Evolutionary conservation across 176 grass and related monocot species (phyloP).

Genomic region (Pharus latifolius): DNA sequence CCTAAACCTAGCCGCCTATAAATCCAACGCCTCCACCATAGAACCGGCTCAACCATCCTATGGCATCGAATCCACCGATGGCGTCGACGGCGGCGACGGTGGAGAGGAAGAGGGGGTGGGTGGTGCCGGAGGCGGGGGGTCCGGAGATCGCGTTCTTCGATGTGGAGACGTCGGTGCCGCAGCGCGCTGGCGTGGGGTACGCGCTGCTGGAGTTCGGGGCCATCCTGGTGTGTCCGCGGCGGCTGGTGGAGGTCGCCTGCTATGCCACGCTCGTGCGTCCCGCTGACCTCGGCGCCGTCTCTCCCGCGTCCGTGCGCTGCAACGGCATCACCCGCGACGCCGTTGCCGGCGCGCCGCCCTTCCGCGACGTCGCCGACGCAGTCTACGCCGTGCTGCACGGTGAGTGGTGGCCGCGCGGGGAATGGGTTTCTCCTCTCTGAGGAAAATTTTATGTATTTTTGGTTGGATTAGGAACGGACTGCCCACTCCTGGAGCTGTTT

Average conservation of each 20-base stretch:
- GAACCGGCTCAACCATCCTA: neutral
- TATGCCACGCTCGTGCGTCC: slow-evolving; percentile 93
- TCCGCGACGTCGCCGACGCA: slow-evolving; percentile 55
- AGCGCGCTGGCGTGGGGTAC: slow-evolving; percentile 33
- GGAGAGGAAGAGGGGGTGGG: neutral
- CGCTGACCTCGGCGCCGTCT: slow-evolving; percentile 47
- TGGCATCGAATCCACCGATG: neutral
- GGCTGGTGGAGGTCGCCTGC: slow-evolving; percentile 62
- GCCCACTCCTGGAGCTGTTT: too few relatives aligned
- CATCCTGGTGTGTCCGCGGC: slow-evolving; percentile 69
- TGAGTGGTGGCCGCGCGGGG: neutral
- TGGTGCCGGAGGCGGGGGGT: neutral
- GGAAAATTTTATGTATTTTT: neutral
- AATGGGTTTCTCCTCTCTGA: neutral
- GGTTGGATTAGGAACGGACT: neutral
- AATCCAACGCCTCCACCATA: neutral
- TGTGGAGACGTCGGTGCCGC: slow-evolving; percentile 80
- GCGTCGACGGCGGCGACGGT: neutral
- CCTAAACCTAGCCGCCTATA: slow-evolving; percentile 1
- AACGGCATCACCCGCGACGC: slow-evolving; percentile 81
- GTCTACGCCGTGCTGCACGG: slow-evolving; percentile 80
- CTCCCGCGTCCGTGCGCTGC: slow-evolving; percentile 55
- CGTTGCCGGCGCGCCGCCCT: slow-evolving; percentile 46
- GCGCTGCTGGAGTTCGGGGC: slow-evolving; percentile 89
- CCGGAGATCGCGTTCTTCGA: slow-evolving; percentile 97